Conservation (phyloP, 306 rosid genomes). For the Malus sylvestris region DNA sequence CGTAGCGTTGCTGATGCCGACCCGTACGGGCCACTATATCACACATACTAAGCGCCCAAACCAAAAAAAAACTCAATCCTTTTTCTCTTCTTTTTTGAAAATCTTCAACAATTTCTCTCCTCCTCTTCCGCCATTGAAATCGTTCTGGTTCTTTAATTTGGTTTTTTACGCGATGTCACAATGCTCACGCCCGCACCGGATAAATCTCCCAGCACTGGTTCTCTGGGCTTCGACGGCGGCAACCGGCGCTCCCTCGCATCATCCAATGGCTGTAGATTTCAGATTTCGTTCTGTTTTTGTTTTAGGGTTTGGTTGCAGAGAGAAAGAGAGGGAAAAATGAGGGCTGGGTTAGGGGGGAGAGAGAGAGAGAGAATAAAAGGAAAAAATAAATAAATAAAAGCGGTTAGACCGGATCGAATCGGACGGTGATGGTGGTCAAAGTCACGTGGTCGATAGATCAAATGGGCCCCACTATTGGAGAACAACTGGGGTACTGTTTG, state of each 20-base stretch:
- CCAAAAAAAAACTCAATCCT: too few species aligned
- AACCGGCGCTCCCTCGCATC: conserved; percentile 7
- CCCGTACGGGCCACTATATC: conserved; percentile 89
- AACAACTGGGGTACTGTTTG: too few species aligned
- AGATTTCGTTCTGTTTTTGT: conserved; percentile 13
- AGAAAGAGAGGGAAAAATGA: not conserved
- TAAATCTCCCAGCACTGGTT: conserved; percentile 18
- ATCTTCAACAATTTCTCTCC: not conserved
- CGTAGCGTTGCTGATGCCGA: conserved; percentile 77
- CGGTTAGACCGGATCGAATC: conserved; percentile 44
- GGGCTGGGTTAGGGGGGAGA: conserved; percentile 4
- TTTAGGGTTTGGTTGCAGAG: conserved; percentile 21
- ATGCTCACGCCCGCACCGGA: conserved; percentile 28
- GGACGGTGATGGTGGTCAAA: conserved; percentile 38
- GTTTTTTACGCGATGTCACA: not conserved
- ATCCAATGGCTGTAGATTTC: conserved; percentile 8
- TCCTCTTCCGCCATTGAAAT: not conserved
- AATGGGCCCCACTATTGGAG: not conserved
- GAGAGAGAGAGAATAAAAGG: not conserved
- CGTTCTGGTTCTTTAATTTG: not conserved
- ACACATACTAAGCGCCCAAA: too few species aligned
- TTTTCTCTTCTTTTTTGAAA: too few species aligned
- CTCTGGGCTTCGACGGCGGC: conserved; percentile 2
- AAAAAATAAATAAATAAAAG: conserved; percentile 1
- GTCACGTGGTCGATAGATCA: conserved; percentile 34